Conservation (phyloP, 176 grass and related monocot species). For the Carex myosuroides region DNA sequence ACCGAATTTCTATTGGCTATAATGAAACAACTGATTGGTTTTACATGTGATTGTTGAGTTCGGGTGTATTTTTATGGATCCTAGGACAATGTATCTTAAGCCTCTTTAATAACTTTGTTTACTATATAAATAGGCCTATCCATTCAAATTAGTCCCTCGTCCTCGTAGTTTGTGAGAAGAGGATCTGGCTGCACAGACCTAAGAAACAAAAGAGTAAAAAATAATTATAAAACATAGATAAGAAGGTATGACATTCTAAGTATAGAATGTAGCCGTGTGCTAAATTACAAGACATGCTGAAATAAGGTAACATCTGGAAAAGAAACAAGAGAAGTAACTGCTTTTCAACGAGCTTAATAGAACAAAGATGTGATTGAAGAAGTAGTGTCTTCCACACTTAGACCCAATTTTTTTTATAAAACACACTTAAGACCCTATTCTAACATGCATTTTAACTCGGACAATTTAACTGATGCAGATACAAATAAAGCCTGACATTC, state of each 20-base stretch:
- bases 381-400: neutral
- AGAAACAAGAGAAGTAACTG: neutral
- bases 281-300: neutral
- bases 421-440: neutral
- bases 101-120: neutral
- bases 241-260: neutral
- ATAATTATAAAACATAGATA: neutral
- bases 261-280: neutral
- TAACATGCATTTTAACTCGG: constrained; percentile 11
- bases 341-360: neutral
- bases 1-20: neutral
- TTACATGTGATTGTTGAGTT: constrained; percentile 7
- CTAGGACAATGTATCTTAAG: neutral
- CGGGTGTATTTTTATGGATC: neutral
- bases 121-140: neutral
- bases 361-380: neutral
- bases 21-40: constrained; percentile 8
- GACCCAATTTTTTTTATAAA: neutral
- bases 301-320: neutral
- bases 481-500: no score
- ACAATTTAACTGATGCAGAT: neutral
- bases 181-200: constrained; percentile 2
- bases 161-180: neutral
- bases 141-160: neutral
- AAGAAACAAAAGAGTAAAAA: neutral